Evolutionary conservation across 805 yeast species (phyloP), one percentile per base, ranked within the genome.

Genomic region (Saturnispora quitensis): DNA sequence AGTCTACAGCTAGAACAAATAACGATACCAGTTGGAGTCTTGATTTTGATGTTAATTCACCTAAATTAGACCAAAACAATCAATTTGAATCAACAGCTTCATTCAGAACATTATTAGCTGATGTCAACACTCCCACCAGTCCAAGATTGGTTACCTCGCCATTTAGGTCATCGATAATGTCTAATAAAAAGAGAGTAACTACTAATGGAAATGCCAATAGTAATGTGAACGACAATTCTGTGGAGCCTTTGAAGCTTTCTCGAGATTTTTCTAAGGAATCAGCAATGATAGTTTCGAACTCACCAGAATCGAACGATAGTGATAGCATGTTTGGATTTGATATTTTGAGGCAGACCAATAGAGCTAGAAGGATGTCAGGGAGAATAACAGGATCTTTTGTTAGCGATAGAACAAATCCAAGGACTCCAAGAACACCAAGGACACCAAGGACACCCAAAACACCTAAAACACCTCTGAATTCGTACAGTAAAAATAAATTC

Each of bases 71-170:
- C 8, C 61, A 61, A 40, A 54, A 54, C 27, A 55, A 57, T 51
- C 63, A 60, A 24, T 62, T 64, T 45, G 49, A 66, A 13, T 84
- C 95, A 0, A 83, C 83, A 47, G 75, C 87, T 0, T 86, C 95
- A 3, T 88, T 88, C 73, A 82, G 83, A 62, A 86, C 58, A 13
- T 49, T 54, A 25, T 44, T 53, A 31, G 55, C 53, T 1, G 59
- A 56, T 43, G 59, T 65, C 17, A 57, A 51, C 8, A 56, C 51
- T 18, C 51, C 55, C 40, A 51, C 45, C 9, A 43, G 27, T 6
- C 51, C 51, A 18, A 45, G 53, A 24, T 10, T 55, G 28, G 47
- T 47, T 52, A 45, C 58, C 3, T 52, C 57, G 7, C 48, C 54
- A 36, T 54, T 43, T 17, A 51, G 51, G 43, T 49, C 43, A 43